Conservation (phyloP, 768 basidiomycete species). For the Xerocomellus intermedius region DNA sequence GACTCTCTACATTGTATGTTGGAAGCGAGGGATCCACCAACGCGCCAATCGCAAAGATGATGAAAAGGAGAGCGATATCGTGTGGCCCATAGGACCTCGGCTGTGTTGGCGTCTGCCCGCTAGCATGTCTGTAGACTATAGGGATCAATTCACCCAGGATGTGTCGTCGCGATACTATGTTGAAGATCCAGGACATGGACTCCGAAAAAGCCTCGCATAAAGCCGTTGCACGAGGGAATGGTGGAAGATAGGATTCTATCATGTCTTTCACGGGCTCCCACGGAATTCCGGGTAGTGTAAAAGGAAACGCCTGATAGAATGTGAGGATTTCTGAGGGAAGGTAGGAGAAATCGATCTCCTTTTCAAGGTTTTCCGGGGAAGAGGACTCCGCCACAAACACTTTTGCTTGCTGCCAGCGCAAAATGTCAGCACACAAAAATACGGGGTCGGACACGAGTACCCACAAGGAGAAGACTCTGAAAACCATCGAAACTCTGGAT, state of each 20-base stretch:
- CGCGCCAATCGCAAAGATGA: conserved; percentile 47
- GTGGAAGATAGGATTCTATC: conserved; percentile 48
- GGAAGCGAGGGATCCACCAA: conserved; percentile 46
- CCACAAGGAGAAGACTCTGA: conserved; percentile 45
- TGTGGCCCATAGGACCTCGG: conserved; percentile 42
- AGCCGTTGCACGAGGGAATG: conserved; percentile 39
- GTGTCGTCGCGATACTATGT: conserved; percentile 45
- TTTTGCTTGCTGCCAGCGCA: conserved; percentile 12
- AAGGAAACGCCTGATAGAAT: conserved; percentile 46
- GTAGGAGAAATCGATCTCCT: conserved; percentile 45
- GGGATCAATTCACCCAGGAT: conserved; percentile 47
- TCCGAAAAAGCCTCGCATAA: conserved; percentile 49
- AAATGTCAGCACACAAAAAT: neutral
- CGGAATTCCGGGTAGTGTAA: conserved; percentile 39
- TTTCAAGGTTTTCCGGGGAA: conserved; percentile 12
- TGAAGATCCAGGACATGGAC: conserved; percentile 51
- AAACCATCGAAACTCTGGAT: neutral
- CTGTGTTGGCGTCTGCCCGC: neutral
- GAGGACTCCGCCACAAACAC: conserved; percentile 2
- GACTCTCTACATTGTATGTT: conserved; percentile 50
- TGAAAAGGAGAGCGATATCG: conserved; percentile 48
- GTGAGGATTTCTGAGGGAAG: conserved; percentile 44
- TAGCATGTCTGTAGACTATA: conserved; percentile 34
- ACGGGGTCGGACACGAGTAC: conserved; percentile 6
- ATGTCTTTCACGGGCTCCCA: conserved; percentile 34